A percentile compares a stretch with the other conserved stretches of the same genome.
Conservation (phyloP, 1,284 basidiomycete species). For the Austroboletus niveus region DNA sequence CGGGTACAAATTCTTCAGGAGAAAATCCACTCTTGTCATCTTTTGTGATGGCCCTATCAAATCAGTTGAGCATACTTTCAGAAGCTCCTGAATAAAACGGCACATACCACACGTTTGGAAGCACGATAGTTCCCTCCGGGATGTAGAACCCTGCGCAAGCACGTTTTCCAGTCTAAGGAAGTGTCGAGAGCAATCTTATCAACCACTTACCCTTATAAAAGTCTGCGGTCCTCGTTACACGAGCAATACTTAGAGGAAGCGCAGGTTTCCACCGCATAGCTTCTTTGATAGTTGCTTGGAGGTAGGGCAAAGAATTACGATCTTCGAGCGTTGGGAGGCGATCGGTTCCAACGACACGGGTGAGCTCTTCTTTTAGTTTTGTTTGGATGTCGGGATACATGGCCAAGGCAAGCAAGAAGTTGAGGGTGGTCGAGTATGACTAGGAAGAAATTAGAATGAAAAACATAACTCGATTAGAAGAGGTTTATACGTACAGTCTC, state of each 20-base stretch:
- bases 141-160: slow-evolving; percentile 26
- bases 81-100: neutral
- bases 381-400: slow-evolving; percentile 21
- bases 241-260: slow-evolving; percentile 23
- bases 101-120: slow-evolving; percentile 36
- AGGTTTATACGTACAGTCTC: slow-evolving; percentile 17
- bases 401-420: slow-evolving; percentile 28
- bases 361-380: slow-evolving; percentile 22
- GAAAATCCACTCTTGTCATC: slow-evolving; percentile 20
- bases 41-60: slow-evolving; percentile 17
- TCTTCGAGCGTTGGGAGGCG: slow-evolving; percentile 31
- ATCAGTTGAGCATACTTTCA: neutral
- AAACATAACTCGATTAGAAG: neutral
- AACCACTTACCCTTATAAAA: slow-evolving; percentile 9
- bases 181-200: neutral
- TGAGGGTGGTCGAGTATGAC: slow-evolving; percentile 26
- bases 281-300: slow-evolving; percentile 32
- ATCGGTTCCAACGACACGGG: slow-evolving; percentile 18
- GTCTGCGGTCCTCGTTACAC: slow-evolving; percentile 7
- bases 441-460: slow-evolving; percentile 1
- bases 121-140: slow-evolving; percentile 30
- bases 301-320: slow-evolving; percentile 31
- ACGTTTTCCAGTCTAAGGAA: neutral
- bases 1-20: slow-evolving; percentile 17
- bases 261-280: slow-evolving; percentile 28